phyloP scores from a whole-genome alignment of 768 basidiomycete genomes.

The Russula sp. region DNA sequence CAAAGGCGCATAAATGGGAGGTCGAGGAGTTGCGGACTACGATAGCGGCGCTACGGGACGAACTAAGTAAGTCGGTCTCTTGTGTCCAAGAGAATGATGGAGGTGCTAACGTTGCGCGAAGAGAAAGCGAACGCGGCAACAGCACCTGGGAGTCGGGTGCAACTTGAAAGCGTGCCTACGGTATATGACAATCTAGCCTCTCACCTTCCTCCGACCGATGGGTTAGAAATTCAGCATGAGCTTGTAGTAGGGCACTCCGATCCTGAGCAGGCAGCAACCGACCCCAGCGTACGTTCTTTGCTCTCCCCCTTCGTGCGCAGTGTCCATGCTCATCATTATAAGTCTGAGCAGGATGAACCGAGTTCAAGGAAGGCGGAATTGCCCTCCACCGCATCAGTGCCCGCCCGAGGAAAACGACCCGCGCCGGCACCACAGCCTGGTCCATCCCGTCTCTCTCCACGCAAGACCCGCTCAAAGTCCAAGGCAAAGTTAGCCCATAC shows the following conservation, averaged over 20 bases:
- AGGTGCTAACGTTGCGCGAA: slow-evolving; percentile 1
- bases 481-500: slow-evolving; percentile 7
- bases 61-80: slow-evolving; percentile 45
- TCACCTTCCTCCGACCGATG: slow-evolving; percentile 31
- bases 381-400: not conserved
- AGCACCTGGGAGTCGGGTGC: slow-evolving; percentile 28
- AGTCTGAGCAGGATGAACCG: not conserved
- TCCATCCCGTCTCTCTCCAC: slow-evolving; percentile 11
- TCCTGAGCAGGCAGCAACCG: too few species aligned
- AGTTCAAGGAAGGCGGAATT: not conserved
- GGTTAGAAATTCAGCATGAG: slow-evolving; percentile 32
- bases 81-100: not conserved
- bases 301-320: not conserved
- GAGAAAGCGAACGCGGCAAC: slow-evolving; percentile 37
- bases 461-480: slow-evolving; percentile 19
- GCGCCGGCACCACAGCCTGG: not conserved
- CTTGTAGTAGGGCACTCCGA: not conserved
- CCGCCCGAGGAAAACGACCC: not conserved
- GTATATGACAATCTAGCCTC: slow-evolving; percentile 1
- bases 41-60: slow-evolving; percentile 46
- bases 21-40: slow-evolving; percentile 44
- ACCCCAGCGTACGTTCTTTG: not conserved
- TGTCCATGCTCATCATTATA: not conserved
- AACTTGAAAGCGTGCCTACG: not conserved
- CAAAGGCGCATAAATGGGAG: slow-evolving; percentile 36